phyloP scores from a whole-genome alignment of 2,329 filamentous ascomycete genomes.

The Aspergillus sp. region DNA sequence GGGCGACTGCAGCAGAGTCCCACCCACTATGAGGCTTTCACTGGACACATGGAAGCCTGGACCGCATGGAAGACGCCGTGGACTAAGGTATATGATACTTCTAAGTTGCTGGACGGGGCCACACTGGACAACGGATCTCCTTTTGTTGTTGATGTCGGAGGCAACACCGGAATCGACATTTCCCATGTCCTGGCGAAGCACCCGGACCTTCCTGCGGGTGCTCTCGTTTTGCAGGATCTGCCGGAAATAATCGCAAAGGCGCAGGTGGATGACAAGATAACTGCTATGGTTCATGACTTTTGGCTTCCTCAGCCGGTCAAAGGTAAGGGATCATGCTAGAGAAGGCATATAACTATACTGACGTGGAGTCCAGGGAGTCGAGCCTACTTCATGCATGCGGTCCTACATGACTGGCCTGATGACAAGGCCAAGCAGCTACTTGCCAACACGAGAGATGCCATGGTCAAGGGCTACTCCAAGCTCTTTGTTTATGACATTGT shows the following conservation, averaged over 20 bases:
- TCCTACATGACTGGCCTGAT: constrained; percentile 48
- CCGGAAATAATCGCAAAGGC: constrained; percentile 35
- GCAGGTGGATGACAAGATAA: constrained; percentile 24
- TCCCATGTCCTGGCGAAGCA: constrained; percentile 30
- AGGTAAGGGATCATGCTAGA: constrained; percentile 16
- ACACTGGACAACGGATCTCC: constrained; percentile 16
- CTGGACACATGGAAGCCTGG: constrained; percentile 37
- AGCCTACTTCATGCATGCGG: not conserved
- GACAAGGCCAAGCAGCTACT: constrained; percentile 34
- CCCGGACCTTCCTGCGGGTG: constrained; percentile 31
- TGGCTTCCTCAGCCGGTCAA: constrained; percentile 28
- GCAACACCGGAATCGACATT: constrained; percentile 40
- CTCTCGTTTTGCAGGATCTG: constrained; percentile 41
- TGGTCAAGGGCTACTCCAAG: constrained; percentile 22
- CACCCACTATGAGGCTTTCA: constrained; percentile 31
- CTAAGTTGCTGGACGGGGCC: constrained; percentile 19
- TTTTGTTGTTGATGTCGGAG: constrained; percentile 42
- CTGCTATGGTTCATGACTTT: constrained; percentile 28
- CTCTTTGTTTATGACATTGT: constrained; percentile 23
- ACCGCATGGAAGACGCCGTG: constrained; percentile 35
- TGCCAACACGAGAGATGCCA: constrained; percentile 29
- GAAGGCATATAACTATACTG: not conserved
- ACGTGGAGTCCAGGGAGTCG: not conserved
- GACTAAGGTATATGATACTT: constrained; percentile 33
- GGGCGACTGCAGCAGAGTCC: constrained; percentile 31